Evolutionary conservation across 2,329 filamentous ascomycete genomes (phyloP), one percentile per base, ranked within the genome.

Genomic region (Colletotrichum filicis): DNA sequence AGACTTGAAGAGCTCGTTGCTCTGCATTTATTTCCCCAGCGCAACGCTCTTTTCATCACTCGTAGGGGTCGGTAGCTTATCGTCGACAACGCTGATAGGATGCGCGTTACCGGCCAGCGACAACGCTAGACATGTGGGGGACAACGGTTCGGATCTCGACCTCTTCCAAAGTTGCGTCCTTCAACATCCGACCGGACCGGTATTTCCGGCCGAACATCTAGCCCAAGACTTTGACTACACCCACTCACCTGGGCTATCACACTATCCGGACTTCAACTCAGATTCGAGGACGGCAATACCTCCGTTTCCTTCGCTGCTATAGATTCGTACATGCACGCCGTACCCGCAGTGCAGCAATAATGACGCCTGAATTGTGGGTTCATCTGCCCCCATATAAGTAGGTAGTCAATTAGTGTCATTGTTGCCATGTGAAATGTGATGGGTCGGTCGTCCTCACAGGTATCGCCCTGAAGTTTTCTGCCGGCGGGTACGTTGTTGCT

Each of bases 51-150:
- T 60, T 9, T 37, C n/a, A 64, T 37, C 49, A 37, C 49, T n/a
- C 8, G 22, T 49, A 3, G 7, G 19, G 42, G 8, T 55, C 7
- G 28, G 32, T 64, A 55, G 52, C 61, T 55, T 55, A 37, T 55
- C 49, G n/a, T 64, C 30, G 28, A 16, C 28, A 55, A 12, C 61
- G 46, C 28, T 63, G 61, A 63, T 53, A 55, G 61, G 61, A 28
- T 37, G 28, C 5, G 16, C 19, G 9, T 37, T 19, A 32, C 46
- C 22, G 30, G 4, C 42, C 42, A 19, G 37, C 37, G 42, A 64
- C 16, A 35, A 55, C 61, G 49, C 46, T 24, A 55, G 24, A 30
- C 61, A 32, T 32, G 59, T 52, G 61, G 61, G 26, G 49, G 61
- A 32, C 46, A 55, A 55, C 14, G 61, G 22, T 32, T 53, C 35